Percentiles rank a stretch among this genome's conserved stretches.
These are phyloP conservation scores for Gyromitra esculenta DNA, from an alignment of 2,329 filamentous ascomycete species.

Conservation along the genomic window DNA sequence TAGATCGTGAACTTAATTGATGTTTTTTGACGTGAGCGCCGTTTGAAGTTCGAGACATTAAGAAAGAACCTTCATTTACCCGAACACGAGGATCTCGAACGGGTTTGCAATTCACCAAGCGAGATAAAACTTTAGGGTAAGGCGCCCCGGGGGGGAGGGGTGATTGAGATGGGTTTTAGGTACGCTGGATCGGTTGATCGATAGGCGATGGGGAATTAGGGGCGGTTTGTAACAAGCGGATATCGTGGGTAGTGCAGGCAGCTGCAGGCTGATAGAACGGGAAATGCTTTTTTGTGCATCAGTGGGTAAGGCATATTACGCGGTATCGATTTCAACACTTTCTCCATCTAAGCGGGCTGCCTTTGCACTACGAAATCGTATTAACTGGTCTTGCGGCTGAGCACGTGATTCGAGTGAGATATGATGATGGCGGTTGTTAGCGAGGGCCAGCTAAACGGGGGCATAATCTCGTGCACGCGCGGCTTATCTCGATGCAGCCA, in stretches of 20 bases:
- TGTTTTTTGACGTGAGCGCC: not conserved
- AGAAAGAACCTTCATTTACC: not conserved
- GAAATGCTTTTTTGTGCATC: not conserved
- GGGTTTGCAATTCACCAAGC: conserved; percentile 3
- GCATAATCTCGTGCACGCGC: too few species aligned
- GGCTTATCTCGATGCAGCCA: too few species aligned
- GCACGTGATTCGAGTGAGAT: too few species aligned
- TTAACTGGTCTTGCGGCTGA: too few species aligned
- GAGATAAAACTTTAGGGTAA: not conserved
- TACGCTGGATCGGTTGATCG: not conserved
- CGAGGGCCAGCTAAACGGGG: too few species aligned
- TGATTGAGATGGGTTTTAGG: not conserved
- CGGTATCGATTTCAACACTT: not conserved
- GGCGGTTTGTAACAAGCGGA: not conserved
- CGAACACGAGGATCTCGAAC: not conserved
- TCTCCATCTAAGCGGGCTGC: not conserved
- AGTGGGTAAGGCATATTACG: not conserved
- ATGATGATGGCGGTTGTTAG: too few species aligned
- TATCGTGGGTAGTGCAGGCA: not conserved
- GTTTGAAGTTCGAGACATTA: not conserved
- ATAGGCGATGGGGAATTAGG: not conserved
- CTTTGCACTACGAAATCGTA: not conserved
- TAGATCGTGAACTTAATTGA: not conserved
- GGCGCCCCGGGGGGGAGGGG: not conserved
- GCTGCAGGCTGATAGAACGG: not conserved